Evolutionary conservation across 345 rosid species (phyloP).

Genomic region (Litchi chinensis): DNA sequence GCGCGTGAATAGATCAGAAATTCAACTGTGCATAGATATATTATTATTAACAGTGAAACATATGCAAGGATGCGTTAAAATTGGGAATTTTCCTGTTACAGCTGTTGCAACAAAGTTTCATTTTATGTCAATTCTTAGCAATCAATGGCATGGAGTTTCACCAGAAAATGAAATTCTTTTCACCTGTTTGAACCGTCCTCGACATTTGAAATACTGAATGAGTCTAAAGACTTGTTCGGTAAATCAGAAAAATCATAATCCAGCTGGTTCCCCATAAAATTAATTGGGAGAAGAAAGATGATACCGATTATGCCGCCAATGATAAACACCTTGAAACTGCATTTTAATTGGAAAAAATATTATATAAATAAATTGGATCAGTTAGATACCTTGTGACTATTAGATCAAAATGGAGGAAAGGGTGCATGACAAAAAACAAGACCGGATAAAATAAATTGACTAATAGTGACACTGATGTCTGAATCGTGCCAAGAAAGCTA

Average conservation of each 20-base stretch:
- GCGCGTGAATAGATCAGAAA: neutral
- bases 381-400: neutral
- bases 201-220: conserved; percentile 87
- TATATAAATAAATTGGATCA: neutral
- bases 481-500: neutral
- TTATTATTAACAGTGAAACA: conserved; percentile 1
- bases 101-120: neutral
- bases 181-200: conserved; percentile 82
- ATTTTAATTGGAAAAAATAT: neutral
- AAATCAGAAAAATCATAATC: conserved; percentile 55
- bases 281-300: conserved; percentile 81
- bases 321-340: conserved; percentile 73
- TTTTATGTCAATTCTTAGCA: neutral
- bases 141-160: neutral
- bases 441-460: neutral
- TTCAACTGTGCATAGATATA: neutral
- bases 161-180: conserved; percentile 7
- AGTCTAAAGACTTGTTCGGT: conserved; percentile 67
- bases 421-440: neutral
- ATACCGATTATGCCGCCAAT: conserved; percentile 70
- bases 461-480: neutral
- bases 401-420: neutral
- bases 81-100: neutral
- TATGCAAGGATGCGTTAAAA: neutral
- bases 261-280: conserved; percentile 75